phyloP scores from a whole-genome alignment of 345 rosid species.

The Salix brachista region DNA sequence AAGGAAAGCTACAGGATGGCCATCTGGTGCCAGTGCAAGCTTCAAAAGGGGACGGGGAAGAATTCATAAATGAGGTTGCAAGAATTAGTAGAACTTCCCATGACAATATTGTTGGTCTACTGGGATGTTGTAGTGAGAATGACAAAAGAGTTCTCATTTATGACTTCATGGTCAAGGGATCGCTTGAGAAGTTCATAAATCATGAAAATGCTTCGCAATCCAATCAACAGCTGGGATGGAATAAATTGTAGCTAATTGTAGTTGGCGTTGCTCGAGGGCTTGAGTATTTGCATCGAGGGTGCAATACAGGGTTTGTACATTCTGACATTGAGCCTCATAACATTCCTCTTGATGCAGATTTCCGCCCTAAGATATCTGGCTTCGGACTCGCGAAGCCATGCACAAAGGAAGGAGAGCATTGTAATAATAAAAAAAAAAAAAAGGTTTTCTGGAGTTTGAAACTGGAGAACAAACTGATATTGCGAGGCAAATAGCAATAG shows the following conservation, averaged over 20 bases:
- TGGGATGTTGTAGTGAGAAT: conserved; percentile 1
- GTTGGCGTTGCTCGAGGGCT: conserved; percentile 8
- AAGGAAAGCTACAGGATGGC: neutral
- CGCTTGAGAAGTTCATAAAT: conserved; percentile 4
- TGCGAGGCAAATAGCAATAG: neutral
- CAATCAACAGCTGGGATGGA: neutral
- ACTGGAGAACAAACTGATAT: neutral
- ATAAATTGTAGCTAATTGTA: conserved; percentile 2
- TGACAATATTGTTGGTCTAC: conserved; percentile 1
- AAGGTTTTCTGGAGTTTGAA: too few relatives aligned
- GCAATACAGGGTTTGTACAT: conserved; percentile 12
- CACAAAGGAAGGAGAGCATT: neutral
- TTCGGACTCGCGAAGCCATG: conserved; percentile 6
- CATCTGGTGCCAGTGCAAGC: neutral
- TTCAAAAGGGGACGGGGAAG: neutral
- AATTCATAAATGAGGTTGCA: conserved; percentile 14
- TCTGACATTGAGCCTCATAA: conserved; percentile 4
- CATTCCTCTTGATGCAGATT: neutral
- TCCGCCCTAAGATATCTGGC: neutral
- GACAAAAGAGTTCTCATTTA: neutral
- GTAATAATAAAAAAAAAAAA: neutral
- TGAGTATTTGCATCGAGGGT: conserved; percentile 7
- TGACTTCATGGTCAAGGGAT: conserved; percentile 11
- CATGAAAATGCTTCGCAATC: neutral
- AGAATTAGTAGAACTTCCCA: conserved; percentile 16